phyloP scores from a whole-genome alignment of 2,329 filamentous ascomycete genomes.

The Xylariales sp. region DNA sequence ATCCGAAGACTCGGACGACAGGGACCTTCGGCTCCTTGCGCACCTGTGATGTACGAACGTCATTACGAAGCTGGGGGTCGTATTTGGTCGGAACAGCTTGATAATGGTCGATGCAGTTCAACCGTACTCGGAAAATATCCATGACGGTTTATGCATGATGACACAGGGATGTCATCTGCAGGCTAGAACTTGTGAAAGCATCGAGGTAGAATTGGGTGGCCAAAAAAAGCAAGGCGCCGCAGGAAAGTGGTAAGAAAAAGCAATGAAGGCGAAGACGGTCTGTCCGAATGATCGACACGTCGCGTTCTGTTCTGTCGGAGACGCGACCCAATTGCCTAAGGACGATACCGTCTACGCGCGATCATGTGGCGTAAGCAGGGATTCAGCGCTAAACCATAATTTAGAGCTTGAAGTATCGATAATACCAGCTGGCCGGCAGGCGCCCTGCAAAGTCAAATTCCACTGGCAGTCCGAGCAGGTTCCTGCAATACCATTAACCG shows the following conservation, averaged over 20 bases:
- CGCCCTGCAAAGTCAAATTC: too few species aligned
- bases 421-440: too few species aligned
- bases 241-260: background rate
- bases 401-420: too few species aligned
- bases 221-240: background rate
- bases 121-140: slow-evolving; percentile 80
- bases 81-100: slow-evolving; percentile 73
- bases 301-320: too few species aligned
- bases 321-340: too few species aligned
- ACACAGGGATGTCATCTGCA: slow-evolving; percentile 6
- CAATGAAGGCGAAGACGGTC: too few species aligned
- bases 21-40: slow-evolving; percentile 70
- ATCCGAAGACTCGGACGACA: slow-evolving; percentile 84
- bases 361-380: too few species aligned
- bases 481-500: too few species aligned
- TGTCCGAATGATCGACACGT: too few species aligned
- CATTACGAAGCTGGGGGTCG: slow-evolving; percentile 72
- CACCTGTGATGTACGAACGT: slow-evolving; percentile 53
- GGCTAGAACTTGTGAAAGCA: background rate
- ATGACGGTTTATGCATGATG: slow-evolving; percentile 25
- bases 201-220: background rate
- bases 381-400: too few species aligned
- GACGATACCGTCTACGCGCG: too few species aligned
- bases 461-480: too few species aligned
- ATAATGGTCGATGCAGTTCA: slow-evolving; percentile 97